A percentile compares a stretch with the other conserved stretches of the same genome.
phyloP scores from a whole-genome alignment of 2,329 filamentous ascomycete genomes.

The Talaromyces sp. region DNA sequence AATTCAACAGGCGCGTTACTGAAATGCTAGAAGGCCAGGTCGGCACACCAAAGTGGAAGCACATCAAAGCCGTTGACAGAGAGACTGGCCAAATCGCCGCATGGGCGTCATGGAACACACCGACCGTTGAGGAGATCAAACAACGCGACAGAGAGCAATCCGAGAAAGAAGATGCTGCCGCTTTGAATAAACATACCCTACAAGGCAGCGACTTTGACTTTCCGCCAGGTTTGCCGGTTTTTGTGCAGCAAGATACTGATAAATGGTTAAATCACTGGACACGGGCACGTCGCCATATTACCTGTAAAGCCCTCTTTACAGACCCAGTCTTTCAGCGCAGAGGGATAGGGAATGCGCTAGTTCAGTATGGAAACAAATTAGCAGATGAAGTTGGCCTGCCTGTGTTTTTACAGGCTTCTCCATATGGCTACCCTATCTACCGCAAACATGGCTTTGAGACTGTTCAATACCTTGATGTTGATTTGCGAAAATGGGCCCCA shows the following conservation, averaged over 20 bases:
- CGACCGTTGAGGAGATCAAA: conserved; percentile 1
- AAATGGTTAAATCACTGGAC: conserved; percentile 7
- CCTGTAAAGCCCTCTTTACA: conserved; percentile 7
- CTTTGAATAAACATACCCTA: background rate
- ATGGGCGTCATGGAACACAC: conserved; percentile 6
- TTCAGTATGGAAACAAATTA: conserved; percentile 2
- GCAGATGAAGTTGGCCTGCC: conserved; percentile 4
- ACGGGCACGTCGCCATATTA: conserved; percentile 1
- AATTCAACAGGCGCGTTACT: background rate
- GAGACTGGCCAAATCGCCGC: conserved; percentile 4
- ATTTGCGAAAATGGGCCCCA: background rate
- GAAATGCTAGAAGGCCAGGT: conserved; percentile 6
- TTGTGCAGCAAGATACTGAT: conserved; percentile 4
- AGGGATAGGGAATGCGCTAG: conserved; percentile 1
- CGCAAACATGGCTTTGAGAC: conserved; percentile 3
- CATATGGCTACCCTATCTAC: conserved; percentile 1
- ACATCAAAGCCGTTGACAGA: conserved; percentile 6
- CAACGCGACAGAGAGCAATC: conserved; percentile 4
- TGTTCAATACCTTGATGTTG: conserved; percentile 4
- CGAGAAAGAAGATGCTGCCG: background rate
- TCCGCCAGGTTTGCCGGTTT: background rate
- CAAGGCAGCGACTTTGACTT: conserved; percentile 3
- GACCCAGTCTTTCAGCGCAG: conserved; percentile 4
- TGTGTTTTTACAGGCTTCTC: conserved; percentile 4
- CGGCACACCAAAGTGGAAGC: background rate